Percentiles rank a stretch among this genome's conserved stretches.
phyloP scores from a whole-genome alignment of 2,329 filamentous ascomycete genomes.

The Sporothrix brunneoviolacea region DNA sequence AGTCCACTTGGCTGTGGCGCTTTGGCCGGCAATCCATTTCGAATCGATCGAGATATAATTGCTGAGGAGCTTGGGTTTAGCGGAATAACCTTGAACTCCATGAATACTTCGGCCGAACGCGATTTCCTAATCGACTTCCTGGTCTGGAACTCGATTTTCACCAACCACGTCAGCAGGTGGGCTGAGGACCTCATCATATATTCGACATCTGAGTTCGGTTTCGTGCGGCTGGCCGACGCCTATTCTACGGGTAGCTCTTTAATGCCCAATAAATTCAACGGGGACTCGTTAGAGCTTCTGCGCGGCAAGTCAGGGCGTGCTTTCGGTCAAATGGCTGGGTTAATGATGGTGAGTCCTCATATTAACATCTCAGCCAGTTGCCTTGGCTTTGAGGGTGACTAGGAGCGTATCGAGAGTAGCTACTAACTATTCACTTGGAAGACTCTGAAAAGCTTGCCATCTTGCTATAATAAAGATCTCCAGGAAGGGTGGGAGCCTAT shows the following conservation, averaged over 20 bases:
- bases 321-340: conserved; percentile 68
- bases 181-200: conserved; percentile 84
- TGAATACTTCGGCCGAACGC: conserved; percentile 68
- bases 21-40: conserved; percentile 74
- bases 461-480: no score
- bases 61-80: conserved; percentile 76
- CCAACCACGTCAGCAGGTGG: conserved; percentile 74
- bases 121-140: conserved; percentile 80
- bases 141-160: conserved; percentile 72
- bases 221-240: conserved; percentile 68
- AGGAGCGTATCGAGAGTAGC: no score
- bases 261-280: conserved; percentile 83
- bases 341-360: no score
- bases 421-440: no score
- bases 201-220: conserved; percentile 67
- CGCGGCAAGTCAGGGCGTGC: conserved; percentile 70
- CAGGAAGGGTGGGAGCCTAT: no score
- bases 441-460: no score
- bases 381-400: no score
- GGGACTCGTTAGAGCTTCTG: conserved; percentile 62
- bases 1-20: conserved; percentile 68
- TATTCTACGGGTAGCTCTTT: conserved; percentile 71
- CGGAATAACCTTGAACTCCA: conserved; percentile 66
- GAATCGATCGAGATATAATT: conserved; percentile 72
- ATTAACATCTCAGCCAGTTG: no score